These are phyloP conservation scores for Rutstroemia sp. DNA, from an alignment of 2,329 filamentous ascomycete species.

Conservation along the genomic window DNA sequence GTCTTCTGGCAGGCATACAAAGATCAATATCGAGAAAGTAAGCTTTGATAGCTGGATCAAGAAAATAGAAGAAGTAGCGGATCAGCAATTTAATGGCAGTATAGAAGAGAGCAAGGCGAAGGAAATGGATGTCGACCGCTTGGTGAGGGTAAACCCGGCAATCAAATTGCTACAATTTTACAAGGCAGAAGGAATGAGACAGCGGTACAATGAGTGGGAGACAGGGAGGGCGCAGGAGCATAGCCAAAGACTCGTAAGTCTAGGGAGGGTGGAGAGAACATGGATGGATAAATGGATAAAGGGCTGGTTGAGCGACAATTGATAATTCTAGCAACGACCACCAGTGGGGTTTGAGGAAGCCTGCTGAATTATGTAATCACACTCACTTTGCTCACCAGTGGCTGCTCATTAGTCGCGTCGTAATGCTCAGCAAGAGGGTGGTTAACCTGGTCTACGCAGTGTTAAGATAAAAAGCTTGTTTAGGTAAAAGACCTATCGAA, in stretches of 20 bases:
- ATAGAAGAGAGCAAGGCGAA: neutral
- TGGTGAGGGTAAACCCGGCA: neutral
- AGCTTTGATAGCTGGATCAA: neutral
- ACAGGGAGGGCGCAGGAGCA: neutral
- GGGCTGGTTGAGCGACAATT: neutral
- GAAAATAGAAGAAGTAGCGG: neutral
- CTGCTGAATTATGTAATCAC: too few relatives aligned
- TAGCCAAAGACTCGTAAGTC: neutral
- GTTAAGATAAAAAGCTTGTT: too few relatives aligned
- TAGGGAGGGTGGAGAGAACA: neutral
- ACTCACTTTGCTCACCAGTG: too few relatives aligned
- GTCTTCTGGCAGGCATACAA: neutral
- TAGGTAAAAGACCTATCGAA: too few relatives aligned
- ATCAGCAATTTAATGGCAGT: neutral
- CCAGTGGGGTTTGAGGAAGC: too few relatives aligned
- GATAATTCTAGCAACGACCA: too few relatives aligned
- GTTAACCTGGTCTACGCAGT: too few relatives aligned
- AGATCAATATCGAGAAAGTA: neutral
- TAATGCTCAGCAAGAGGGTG: too few relatives aligned
- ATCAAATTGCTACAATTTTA: neutral
- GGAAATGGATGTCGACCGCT: neutral
- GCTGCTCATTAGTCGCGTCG: too few relatives aligned
- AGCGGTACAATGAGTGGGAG: neutral
- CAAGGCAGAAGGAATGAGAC: neutral
- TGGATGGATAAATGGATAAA: conserved; percentile 1